These are phyloP conservation scores for Lasiosphaeria hispida DNA, from an alignment of 495 filamentous ascomycete species.

Conservation along the genomic window DNA sequence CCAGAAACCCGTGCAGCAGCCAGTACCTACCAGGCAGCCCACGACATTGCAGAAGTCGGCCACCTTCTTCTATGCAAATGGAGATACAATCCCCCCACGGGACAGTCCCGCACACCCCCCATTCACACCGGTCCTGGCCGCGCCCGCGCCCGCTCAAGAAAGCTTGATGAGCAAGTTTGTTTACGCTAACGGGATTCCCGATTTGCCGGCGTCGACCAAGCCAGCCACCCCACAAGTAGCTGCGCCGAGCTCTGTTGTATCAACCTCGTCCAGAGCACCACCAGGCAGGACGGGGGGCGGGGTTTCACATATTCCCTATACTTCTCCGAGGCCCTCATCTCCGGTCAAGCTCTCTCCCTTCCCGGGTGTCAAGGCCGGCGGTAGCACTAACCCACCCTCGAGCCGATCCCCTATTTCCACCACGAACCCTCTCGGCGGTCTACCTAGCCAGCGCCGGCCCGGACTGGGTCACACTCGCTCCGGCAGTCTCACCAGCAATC, in stretches of 20 bases:
- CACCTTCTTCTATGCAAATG: slow-evolving; percentile 59
- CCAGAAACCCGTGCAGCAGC: slow-evolving; percentile 44
- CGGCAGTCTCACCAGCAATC: slow-evolving; percentile 28
- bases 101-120: slow-evolving; percentile 24
- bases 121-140: slow-evolving; percentile 35
- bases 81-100: slow-evolving; percentile 31
- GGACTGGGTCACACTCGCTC: slow-evolving; percentile 18
- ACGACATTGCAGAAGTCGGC: slow-evolving; percentile 37
- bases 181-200: slow-evolving; percentile 61
- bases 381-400: slow-evolving; percentile 14
- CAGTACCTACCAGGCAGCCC: slow-evolving; percentile 14
- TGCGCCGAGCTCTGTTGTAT: slow-evolving; percentile 41
- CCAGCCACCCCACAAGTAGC: slow-evolving; percentile 28
- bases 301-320: slow-evolving; percentile 21
- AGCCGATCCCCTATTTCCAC: slow-evolving; percentile 19
- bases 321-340: slow-evolving; percentile 40
- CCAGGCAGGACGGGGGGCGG: slow-evolving; percentile 27
- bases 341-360: slow-evolving; percentile 41
- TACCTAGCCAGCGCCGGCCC: slow-evolving; percentile 14
- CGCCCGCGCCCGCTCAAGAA: slow-evolving; percentile 31
- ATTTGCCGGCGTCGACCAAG: slow-evolving; percentile 30
- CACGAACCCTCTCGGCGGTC: slow-evolving; percentile 3
- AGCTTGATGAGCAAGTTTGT: slow-evolving; percentile 64
- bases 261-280: slow-evolving; percentile 38
- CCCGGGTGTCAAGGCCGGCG: slow-evolving; percentile 21